Conservation (phyloP, 2,329 filamentous ascomycete genomes). For the Trichoderma breve region DNA sequence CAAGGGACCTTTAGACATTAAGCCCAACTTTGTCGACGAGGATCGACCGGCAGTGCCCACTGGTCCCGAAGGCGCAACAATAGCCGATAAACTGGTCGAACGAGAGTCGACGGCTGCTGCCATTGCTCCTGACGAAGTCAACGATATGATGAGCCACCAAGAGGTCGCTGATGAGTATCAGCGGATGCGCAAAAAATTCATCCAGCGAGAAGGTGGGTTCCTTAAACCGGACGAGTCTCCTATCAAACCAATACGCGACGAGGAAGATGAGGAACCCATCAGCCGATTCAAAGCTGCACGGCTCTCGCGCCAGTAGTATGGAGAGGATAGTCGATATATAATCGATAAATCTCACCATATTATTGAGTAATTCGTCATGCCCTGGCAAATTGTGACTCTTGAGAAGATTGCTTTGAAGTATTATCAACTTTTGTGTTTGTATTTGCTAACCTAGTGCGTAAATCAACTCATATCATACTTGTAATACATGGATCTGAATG, state of each 20-base stretch:
- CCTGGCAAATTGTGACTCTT: slow-evolving; percentile 19
- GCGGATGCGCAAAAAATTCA: slow-evolving; percentile 75
- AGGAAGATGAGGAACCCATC: slow-evolving; percentile 60
- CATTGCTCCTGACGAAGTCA: slow-evolving; percentile 61
- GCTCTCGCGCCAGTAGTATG: slow-evolving; percentile 50
- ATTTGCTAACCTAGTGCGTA: not conserved
- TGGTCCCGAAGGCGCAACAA: slow-evolving; percentile 51
- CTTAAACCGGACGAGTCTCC: slow-evolving; percentile 66
- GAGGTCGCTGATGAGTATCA: slow-evolving; percentile 84
- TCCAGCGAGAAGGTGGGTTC: slow-evolving; percentile 81
- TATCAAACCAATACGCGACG: slow-evolving; percentile 66
- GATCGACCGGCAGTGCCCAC: slow-evolving; percentile 42
- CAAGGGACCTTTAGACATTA: slow-evolving; percentile 46
- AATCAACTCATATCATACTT: not conserved
- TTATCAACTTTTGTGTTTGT: not conserved
- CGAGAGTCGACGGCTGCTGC: slow-evolving; percentile 40
- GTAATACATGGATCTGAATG: slow-evolving; percentile 26
- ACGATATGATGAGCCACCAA: slow-evolving; percentile 66
- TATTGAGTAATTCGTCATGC: slow-evolving; percentile 24
- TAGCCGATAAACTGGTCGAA: slow-evolving; percentile 61
- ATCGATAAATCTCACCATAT: slow-evolving; percentile 30
- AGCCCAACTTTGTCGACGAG: slow-evolving; percentile 40
- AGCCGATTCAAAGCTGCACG: slow-evolving; percentile 74
- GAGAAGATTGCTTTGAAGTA: not conserved
- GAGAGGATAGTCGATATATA: slow-evolving; percentile 28